A percentile compares a stretch with the other conserved stretches of the same genome.
phyloP scores from a whole-genome alignment of 1,139 yeast genomes.

The Debaryomycetaceae sp. region DNA sequence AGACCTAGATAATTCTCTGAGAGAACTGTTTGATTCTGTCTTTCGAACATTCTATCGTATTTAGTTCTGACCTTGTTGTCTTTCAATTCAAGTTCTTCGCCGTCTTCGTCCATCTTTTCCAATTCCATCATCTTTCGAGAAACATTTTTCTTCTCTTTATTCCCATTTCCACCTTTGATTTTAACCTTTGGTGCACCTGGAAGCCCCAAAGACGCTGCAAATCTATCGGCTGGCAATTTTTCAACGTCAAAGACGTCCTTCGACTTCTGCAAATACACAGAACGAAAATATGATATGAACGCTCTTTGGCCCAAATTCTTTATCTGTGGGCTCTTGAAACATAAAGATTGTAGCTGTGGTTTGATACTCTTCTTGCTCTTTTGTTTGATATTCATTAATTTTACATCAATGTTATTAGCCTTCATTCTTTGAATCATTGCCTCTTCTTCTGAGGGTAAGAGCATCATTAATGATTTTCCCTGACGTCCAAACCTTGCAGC shows the following conservation, averaged over 20 bases:
- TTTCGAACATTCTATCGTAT: conserved; percentile 93
- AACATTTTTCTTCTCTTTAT: conserved; percentile 77
- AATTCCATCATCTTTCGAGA: conserved; percentile 65
- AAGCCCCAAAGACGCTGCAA: conserved; percentile 83
- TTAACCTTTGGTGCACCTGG: conserved; percentile 96
- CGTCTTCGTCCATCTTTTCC: conserved; percentile 62
- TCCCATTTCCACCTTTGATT: conserved; percentile 47
- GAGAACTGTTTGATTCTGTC: conserved; percentile 88
- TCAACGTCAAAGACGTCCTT: conserved; percentile 79
- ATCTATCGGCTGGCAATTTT: conserved; percentile 74
- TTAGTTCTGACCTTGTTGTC: conserved; percentile 67
- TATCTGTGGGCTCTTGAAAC: conserved; percentile 88
- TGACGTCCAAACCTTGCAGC: conserved; percentile 89
- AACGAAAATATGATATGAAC: conserved; percentile 82
- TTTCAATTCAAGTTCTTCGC: conserved; percentile 44
- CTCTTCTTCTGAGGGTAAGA: conserved; percentile 80
- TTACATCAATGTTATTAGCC: conserved; percentile 63
- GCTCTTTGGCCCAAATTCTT: conserved; percentile 96
- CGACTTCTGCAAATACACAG: conserved; percentile 82
- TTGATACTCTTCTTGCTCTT: conserved; percentile 75
- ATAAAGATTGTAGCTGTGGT: conserved; percentile 81
- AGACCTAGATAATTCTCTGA: conserved; percentile 83
- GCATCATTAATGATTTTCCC: conserved; percentile 81
- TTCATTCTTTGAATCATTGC: conserved; percentile 67
- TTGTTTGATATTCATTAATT: conserved; percentile 70